Percentiles rank a stretch among this genome's conserved stretches.
These are phyloP conservation scores for Arthrobotrys sphaeroides DNA, from an alignment of 2,329 filamentous ascomycete genomes.

Conservation along the genomic window DNA sequence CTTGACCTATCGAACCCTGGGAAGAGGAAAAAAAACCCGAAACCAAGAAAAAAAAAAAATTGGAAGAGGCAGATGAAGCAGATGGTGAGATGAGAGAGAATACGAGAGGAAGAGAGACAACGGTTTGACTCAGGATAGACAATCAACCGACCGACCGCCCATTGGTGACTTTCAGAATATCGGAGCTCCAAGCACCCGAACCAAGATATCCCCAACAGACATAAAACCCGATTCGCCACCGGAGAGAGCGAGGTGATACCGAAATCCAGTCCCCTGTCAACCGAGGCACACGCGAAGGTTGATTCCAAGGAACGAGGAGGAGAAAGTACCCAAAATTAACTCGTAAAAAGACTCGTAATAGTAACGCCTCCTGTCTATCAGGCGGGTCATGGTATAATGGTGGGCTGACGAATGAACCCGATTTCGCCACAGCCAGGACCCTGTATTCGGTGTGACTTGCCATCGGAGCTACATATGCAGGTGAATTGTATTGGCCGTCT, in stretches of 20 bases:
- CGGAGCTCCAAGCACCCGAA: slow-evolving; percentile 3
- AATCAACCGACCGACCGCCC: not conserved
- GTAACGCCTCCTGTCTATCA: slow-evolving; percentile 5
- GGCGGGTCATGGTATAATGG: not conserved
- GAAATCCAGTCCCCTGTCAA: not conserved
- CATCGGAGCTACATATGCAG: not conserved
- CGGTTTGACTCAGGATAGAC: not conserved
- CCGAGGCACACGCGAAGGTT: not conserved
- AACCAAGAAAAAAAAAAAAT: no score
- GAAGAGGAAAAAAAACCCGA: no score
- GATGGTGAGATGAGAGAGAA: not conserved
- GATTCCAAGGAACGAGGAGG: not conserved
- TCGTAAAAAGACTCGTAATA: slow-evolving; percentile 21
- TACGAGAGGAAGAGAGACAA: not conserved
- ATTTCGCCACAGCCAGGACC: slow-evolving; percentile 32
- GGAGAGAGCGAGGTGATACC: slow-evolving; percentile 3
- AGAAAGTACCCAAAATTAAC: not conserved
- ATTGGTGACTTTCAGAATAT: not conserved
- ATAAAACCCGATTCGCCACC: slow-evolving; percentile 25
- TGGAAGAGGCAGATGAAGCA: no score
- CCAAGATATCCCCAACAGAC: not conserved
- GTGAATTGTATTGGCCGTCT: not conserved
- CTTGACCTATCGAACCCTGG: not conserved
- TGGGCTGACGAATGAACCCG: slow-evolving; percentile 27
- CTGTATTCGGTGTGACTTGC: not conserved